Base-by-base conservation (phyloP, 2,329 filamentous ascomycete genomes). In the Chrysoporthe austroafricana region DNA sequence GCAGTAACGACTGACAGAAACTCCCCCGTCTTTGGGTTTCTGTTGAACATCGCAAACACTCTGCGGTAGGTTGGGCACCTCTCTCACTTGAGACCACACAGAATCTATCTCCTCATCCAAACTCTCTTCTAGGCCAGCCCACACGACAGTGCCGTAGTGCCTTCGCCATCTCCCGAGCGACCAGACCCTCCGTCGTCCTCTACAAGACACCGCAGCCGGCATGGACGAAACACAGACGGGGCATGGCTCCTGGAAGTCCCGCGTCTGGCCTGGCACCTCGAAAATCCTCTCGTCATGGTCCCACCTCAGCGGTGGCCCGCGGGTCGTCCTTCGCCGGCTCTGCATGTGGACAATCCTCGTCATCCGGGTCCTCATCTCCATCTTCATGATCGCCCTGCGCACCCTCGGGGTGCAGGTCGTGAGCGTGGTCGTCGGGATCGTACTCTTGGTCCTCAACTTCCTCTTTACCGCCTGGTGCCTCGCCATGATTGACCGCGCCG, bases 311-410 rank as follows among this genome's bases (percentile, higher is more conserved):
- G n/a, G 26, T 42, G 52, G 21, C 39, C 32, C 32, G 56, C 63
- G 13, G n/a, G 48, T 57, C 26, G n/a, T 68, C 34, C 0, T 57
- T 18, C 66, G 63, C 13, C 63, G 52, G 11, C 18, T 66, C 5
- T 56, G 43, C 36, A 68, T 68, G 66, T 68, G 66, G 66, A 36
- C 14, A 43, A 66, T 68, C 18, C 61, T 68, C 13, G 36, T 63
- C 1, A 16, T 66, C 18, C 63, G 66, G 21, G 18, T 50, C 5
- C 58, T 68, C 21, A 58, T 59, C 21, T 62, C 60, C 21, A 9
- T 68, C 36, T 21, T 62, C 11, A 52, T 65, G 11, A 42, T 66
- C 36, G 4, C 44, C 21, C 36, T 46, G 34, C 44, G 57, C 3
- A 62, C 59, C 9, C 63, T 68, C 26, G 59, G 59, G 4, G 42